phyloP scores from a whole-genome alignment of 768 basidiomycete species.

The Amanita jacksonii region DNA sequence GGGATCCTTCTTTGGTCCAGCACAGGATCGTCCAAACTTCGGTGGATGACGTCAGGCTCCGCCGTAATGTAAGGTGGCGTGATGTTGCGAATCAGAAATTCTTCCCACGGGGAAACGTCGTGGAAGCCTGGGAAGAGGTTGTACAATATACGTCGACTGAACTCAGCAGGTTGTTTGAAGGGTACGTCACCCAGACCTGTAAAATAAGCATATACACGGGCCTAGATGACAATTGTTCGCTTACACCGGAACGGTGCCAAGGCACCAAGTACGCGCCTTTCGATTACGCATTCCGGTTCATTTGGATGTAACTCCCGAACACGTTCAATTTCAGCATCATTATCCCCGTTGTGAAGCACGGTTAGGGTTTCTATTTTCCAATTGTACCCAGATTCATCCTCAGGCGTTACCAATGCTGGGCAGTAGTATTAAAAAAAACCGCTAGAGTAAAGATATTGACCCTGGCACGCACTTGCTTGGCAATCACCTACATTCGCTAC shows the following conservation, averaged over 20 bases:
- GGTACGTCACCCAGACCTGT: slow-evolving; percentile 61
- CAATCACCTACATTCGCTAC: slow-evolving; percentile 76
- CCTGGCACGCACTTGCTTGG: slow-evolving; percentile 49
- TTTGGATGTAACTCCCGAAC: slow-evolving; percentile 56
- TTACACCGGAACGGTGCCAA: slow-evolving; percentile 70
- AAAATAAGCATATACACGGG: not conserved
- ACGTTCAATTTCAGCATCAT: slow-evolving; percentile 54
- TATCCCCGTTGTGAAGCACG: slow-evolving; percentile 62
- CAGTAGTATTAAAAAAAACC: not conserved
- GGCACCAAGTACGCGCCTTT: slow-evolving; percentile 64
- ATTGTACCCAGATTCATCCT: slow-evolving; percentile 26
- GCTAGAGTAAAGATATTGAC: slow-evolving; percentile 3
- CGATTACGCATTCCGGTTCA: slow-evolving; percentile 58
- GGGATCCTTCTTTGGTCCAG: slow-evolving; percentile 18
- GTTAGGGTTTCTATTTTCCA: slow-evolving; percentile 59
- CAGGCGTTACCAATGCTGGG: slow-evolving; percentile 43
- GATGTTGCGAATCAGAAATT: slow-evolving; percentile 49
- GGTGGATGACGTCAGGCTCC: slow-evolving; percentile 54
- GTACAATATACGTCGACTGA: slow-evolving; percentile 57
- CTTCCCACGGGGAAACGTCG: slow-evolving; percentile 56
- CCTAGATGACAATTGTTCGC: slow-evolving; percentile 16
- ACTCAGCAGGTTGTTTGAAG: slow-evolving; percentile 65
- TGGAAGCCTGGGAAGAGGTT: slow-evolving; percentile 55
- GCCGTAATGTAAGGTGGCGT: slow-evolving; percentile 62
- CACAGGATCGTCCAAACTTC: slow-evolving; percentile 29